phyloP scores from a whole-genome alignment of 768 basidiomycete genomes.

The Calocera cornea region DNA sequence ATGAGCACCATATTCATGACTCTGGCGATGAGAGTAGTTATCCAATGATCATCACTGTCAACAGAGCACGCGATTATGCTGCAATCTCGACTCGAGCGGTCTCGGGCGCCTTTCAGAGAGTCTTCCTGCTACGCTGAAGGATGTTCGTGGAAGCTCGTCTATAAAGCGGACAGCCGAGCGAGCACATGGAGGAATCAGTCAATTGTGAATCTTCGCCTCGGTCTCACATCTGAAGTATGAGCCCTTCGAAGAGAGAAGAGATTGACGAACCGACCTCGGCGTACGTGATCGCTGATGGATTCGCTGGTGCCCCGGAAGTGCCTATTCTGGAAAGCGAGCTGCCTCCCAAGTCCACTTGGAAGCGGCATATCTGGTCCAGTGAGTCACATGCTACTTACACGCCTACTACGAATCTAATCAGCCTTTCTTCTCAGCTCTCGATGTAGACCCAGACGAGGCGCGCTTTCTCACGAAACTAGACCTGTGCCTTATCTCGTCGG shows the following conservation, averaged over 20 bases:
- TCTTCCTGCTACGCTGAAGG: not conserved
- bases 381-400: too few relatives aligned
- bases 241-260: not conserved
- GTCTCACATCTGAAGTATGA: not conserved
- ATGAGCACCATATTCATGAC: not conserved
- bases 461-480: conserved; percentile 17
- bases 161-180: not conserved
- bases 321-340: not conserved
- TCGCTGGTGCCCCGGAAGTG: not conserved
- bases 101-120: not conserved
- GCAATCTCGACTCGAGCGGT: not conserved
- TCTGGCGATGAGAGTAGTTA: not conserved
- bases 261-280: not conserved
- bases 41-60: not conserved
- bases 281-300: not conserved
- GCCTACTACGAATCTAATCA: not conserved
- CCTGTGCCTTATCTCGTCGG: conserved; percentile 16
- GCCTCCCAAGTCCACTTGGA: conserved; percentile 13
- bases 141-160: not conserved
- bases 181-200: not conserved
- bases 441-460: conserved; percentile 15
- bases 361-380: conserved; percentile 17
- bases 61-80: conserved; percentile 1
- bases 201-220: not conserved
- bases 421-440: conserved; percentile 8